Conservation (phyloP, 192 early-diverging fungal genomes). For the Coemansia reversa region DNA sequence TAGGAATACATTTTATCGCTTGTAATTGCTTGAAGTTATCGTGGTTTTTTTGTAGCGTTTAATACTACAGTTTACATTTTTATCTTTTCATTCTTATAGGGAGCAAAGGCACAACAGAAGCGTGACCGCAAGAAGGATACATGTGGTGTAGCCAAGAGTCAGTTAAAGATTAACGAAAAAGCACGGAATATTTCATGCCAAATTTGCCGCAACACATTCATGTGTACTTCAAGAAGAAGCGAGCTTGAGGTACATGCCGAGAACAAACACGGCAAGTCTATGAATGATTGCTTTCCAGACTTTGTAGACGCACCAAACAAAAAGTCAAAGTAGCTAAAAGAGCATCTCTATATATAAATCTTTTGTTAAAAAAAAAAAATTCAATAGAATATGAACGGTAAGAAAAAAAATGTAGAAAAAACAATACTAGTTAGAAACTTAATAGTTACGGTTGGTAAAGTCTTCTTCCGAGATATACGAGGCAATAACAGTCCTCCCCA, state of each 20-base stretch:
- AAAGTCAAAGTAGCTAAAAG: neutral
- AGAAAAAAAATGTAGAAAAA: too few species aligned
- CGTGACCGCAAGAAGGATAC: conserved; percentile 68
- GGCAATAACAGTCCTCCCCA: conserved; percentile 88
- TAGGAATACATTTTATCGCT: neutral
- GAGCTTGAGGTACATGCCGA: conserved; percentile 69
- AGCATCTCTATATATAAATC: too few species aligned
- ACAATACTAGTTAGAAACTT: conserved; percentile 4
- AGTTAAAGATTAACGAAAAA: conserved; percentile 76
- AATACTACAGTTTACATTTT: neutral
- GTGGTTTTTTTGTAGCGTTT: neutral
- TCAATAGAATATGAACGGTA: too few species aligned
- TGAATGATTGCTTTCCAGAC: conserved; percentile 79
- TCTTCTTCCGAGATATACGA: conserved; percentile 76
- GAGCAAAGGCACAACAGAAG: conserved; percentile 35
- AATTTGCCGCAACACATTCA: conserved; percentile 77
- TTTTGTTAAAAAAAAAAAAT: too few species aligned
- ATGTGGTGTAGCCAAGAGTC: conserved; percentile 52
- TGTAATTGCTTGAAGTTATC: neutral
- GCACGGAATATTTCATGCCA: conserved; percentile 79
- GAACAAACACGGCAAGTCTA: conserved; percentile 72
- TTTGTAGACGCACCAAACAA: neutral
- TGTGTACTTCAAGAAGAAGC: conserved; percentile 74
- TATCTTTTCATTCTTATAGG: conserved; percentile 7
- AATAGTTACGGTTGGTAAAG: conserved; percentile 67